Conservation (phyloP, 2,329 filamentous ascomycete species). For the Salinomyces thailandicus region DNA sequence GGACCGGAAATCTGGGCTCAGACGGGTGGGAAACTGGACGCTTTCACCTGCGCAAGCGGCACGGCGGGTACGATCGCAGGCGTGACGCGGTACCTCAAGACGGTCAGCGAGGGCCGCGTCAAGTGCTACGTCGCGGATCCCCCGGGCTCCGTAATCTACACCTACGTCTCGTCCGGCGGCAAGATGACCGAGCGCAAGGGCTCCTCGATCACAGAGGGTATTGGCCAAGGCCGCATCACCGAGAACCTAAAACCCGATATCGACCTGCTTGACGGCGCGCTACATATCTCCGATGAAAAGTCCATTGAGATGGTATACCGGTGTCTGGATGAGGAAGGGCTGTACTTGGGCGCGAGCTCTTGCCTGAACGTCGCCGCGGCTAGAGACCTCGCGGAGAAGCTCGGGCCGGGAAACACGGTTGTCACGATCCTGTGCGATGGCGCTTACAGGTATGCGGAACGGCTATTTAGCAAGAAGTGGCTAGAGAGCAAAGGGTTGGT, state of each 20-base stretch:
- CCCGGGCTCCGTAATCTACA: conserved; percentile 84
- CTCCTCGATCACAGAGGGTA: conserved; percentile 91
- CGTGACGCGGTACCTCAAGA: conserved; percentile 79
- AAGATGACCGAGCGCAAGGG: conserved; percentile 73
- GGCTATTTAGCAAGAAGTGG: conserved; percentile 88
- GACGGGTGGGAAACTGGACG: conserved; percentile 74
- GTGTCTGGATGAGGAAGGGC: conserved; percentile 86
- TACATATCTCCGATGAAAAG: conserved; percentile 83
- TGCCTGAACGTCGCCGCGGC: conserved; percentile 92
- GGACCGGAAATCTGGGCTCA: conserved; percentile 96
- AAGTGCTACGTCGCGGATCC: conserved; percentile 89
- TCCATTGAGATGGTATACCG: conserved; percentile 96
- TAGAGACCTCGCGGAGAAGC: conserved; percentile 80
- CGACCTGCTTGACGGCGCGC: conserved; percentile 68
- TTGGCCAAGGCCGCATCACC: conserved; percentile 93
- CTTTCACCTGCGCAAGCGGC: conserved; percentile 90
- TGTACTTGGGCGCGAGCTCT: conserved; percentile 90
- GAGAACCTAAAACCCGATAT: conserved; percentile 85
- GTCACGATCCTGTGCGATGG: conserved; percentile 93
- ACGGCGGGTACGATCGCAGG: conserved; percentile 88
- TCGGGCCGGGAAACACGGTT: conserved; percentile 80
- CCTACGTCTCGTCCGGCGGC: conserved; percentile 77
- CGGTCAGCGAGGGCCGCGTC: conserved; percentile 63
- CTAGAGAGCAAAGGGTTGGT: conserved; percentile 75
- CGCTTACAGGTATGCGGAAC: conserved; percentile 92